Base-by-base conservation (phyloP, 2,329 filamentous ascomycete genomes). In the Botryotinia narcissicola region DNA sequence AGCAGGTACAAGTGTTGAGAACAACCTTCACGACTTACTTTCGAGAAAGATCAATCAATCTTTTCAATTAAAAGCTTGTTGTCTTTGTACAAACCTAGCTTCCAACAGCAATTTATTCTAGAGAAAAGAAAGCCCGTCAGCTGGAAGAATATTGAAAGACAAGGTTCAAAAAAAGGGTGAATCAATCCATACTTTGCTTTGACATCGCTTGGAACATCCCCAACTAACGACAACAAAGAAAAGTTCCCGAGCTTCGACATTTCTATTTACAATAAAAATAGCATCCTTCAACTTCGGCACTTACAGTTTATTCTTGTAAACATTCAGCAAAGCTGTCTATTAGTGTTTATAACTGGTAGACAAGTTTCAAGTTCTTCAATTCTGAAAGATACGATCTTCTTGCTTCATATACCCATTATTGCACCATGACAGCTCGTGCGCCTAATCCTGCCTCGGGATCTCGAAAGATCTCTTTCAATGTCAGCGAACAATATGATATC, bases 401-500 rank as follows among this genome's bases (percentile, higher is more conserved):
- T 60, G 16, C 54, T 57, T 48, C 32, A 72, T 40, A 48, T 62
- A 68, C 16, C 46, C 32, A 62, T 37, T 14, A 54, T 37, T 54
- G 5, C 44, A 78, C 68, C 59, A 81, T 80, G 77, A 80, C 87
- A 74, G 84, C 86, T 80, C 77, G 88, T 86, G 80, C 89, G 86
- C 83, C 84, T 44, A 81, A 81, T 76, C 78, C 79, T 37, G 75
- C 87, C 74, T 84, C 87, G 80, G 88, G 88, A 79, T 91, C 90
- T 79, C 89, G 96, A 82, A 99, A 98, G 89, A 99, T 99, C 83
- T 98, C 95, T 73, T 99, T 99, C 91, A 99, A 99, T 82, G 96
- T 99, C 76, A 98, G 95, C 81, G 96, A 99, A 84, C 96, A 99
- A 84, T 99, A 99, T 83, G 96, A 99, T 82, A 99, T 99, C 78